Base-by-base conservation (phyloP, 768 basidiomycete genomes). In the Pleurotus cornucopiae region DNA sequence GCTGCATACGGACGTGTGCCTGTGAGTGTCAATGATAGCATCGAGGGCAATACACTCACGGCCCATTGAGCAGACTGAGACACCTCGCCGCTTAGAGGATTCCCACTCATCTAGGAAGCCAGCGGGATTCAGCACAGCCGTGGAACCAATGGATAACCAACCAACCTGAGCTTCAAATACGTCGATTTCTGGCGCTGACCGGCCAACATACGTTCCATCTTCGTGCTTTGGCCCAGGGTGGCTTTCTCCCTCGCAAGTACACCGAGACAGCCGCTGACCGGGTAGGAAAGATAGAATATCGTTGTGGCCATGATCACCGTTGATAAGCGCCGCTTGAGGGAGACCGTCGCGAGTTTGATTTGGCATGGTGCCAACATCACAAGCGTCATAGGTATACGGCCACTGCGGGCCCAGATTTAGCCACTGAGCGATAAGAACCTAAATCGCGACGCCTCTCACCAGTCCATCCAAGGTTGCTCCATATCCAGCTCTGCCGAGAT, bases 121-220 rank as follows among this genome's bases (percentile, higher is more conserved):
- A 48, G 46, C 57, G 23, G 34, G 54, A 52, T 23, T 21, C 55
- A 58, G 18, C 12, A 41, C 12, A 14, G 44, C 37, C 44, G 23
- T 13, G 16, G 9, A 62, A 61, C 58, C 16, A 12, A 0, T 16
- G n/a, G 41, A 44, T 14, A 13, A 9, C 9, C 20, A 44, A 34
- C 30, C 30, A 34, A 25, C 83, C 71, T 89, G 85, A 5, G 93
- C 92, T 71, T 95, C 94, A 57, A 96, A 86, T 46, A 96, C 67
- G 68, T 96, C 94, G 49, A 95, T 94, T 68, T 96, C 93, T 1
- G 94, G 94, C 4, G 94, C 91, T 2, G 87, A 70, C 18, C 94
- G 76, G 1, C 93, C 94, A 2, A 89, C 85, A 67, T 83, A 93
- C 0, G 83, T 78, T 1, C 90, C 89, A 66, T 93, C 88, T 0